phyloP scores from a whole-genome alignment of 495 filamentous ascomycete genomes.

The Penicillium tannophilum region DNA sequence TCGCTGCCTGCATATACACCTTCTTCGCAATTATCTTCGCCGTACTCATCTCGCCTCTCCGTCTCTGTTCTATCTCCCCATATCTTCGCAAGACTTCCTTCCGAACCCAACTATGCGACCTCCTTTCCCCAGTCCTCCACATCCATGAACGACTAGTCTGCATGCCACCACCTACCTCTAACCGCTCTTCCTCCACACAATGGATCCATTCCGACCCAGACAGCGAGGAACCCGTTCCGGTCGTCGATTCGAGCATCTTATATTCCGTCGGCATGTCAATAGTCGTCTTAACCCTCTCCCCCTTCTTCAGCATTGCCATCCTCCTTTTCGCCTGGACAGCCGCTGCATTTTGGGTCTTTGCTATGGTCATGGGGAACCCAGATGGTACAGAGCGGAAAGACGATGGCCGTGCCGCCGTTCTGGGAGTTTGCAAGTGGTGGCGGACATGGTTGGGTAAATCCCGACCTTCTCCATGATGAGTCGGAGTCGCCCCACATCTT shows the following conservation, averaged over 20 bases:
- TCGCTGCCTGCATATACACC: constrained; percentile 46
- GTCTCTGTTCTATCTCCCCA: constrained; percentile 41
- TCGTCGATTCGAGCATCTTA: constrained; percentile 22
- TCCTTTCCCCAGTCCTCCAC: constrained; percentile 46
- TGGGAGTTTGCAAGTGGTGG: constrained; percentile 65
- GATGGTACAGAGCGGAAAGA: constrained; percentile 63
- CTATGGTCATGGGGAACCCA: constrained; percentile 62
- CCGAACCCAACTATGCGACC: constrained; percentile 38
- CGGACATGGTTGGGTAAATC: constrained; percentile 56
- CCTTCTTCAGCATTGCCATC: constrained; percentile 55
- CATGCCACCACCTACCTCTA: constrained; percentile 29
- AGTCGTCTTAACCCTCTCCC: constrained; percentile 53
- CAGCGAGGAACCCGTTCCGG: constrained; percentile 19
- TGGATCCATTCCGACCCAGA: constrained; percentile 35
- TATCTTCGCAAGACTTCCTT: constrained; percentile 44
- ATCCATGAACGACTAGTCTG: constrained; percentile 46
- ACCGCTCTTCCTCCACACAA: constrained; percentile 38
- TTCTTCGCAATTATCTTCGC: constrained; percentile 45
- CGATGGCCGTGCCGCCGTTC: constrained; percentile 61
- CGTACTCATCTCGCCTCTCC: constrained; percentile 44
- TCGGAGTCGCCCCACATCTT: neutral
- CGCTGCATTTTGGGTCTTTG: constrained; percentile 65
- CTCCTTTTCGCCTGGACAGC: constrained; percentile 61
- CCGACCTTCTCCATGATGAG: constrained; percentile 26
- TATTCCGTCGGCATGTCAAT: constrained; percentile 47